Conservation (phyloP, 352 stramenopile species). For the Pythium monospermum region DNA sequence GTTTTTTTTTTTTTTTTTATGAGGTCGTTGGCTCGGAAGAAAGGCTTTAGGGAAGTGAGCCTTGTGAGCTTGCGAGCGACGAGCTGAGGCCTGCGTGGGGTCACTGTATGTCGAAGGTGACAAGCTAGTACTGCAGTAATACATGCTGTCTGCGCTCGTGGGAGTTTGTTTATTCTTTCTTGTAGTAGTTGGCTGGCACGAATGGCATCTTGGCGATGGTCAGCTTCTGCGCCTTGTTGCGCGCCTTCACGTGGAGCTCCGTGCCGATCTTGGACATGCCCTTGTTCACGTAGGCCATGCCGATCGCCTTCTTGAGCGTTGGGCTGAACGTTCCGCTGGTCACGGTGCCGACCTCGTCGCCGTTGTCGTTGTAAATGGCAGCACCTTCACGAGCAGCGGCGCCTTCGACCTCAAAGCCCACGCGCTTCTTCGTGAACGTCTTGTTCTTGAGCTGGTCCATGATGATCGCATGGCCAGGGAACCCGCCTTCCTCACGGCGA, state of each 20-base stretch:
- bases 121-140: background rate
- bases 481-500: constrained; percentile 85
- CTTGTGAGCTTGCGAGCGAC: background rate
- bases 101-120: background rate
- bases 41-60: constrained; percentile 2
- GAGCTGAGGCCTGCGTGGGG: constrained; percentile 5
- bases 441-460: constrained; percentile 94
- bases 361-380: constrained; percentile 88
- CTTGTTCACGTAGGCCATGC: constrained; percentile 98
- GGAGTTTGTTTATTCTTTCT: constrained; percentile 72
- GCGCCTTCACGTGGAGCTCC: constrained; percentile 92
- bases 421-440: constrained; percentile 90
- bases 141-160: too few relatives aligned
- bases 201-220: constrained; percentile 98
- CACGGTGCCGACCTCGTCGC: constrained; percentile 87
- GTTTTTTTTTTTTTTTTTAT: constrained; percentile 1
- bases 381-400: constrained; percentile 91
- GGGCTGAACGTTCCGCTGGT: constrained; percentile 97
- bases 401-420: constrained; percentile 95
- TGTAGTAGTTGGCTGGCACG: constrained; percentile 95
- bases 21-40: background rate
- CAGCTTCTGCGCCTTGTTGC: constrained; percentile 92
- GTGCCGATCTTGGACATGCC: constrained; percentile 89
- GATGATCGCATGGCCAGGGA: constrained; percentile 94
- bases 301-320: constrained; percentile 94